Base-by-base conservation (phyloP, 768 basidiomycete species). In the Termitomyces heimii region DNA sequence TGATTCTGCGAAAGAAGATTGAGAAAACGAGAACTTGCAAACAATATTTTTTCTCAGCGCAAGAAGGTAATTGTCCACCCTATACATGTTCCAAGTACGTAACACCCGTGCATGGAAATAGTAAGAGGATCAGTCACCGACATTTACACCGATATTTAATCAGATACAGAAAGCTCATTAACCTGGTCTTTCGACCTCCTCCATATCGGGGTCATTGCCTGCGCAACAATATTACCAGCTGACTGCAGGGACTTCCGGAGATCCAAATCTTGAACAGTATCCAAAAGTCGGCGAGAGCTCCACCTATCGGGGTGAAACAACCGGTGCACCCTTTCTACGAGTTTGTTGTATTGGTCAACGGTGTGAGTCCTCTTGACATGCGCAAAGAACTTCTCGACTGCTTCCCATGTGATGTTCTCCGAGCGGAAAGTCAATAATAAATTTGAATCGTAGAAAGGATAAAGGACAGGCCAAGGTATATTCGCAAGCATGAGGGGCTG, bases 381-480 rank as follows among this genome's bases (percentile, higher is more conserved):
- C 22, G 32, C 32, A 20, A 55, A 55, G 22, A 59, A 59, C 26
- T 34, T 49, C 34, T 59, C 58, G 10, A 59, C 58, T 18, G 35
- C 53, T 22, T 59, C 47, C 58, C 58, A 59, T 34, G 52, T 54
- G 20, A 61, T 32, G 34, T 44, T 13, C 13, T 52, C 42, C 14
- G 51, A 10, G 14, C 46, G 26, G 18, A 48, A 40, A 39, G 46
- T 53, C 26, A 40, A 34, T 4, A 26, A 40, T 10, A 29, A 0
- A 24, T 29, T 48, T 8, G 24, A 34, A 57, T 13, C 8, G 14
- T 31, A 37, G 54, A 26, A 24, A 24, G 51, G 55, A 10, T 18
- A 14, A 37, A 39, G 29, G 16, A 60, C 29, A n/a, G 55, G 59
- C 66, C 64, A 65, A 3, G 66, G 66, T 39, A 67, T 43, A 26